A percentile compares a stretch with the other conserved stretches of the same genome.
phyloP scores from a whole-genome alignment of 306 rosid species.

The Aeschynomene evenia region DNA sequence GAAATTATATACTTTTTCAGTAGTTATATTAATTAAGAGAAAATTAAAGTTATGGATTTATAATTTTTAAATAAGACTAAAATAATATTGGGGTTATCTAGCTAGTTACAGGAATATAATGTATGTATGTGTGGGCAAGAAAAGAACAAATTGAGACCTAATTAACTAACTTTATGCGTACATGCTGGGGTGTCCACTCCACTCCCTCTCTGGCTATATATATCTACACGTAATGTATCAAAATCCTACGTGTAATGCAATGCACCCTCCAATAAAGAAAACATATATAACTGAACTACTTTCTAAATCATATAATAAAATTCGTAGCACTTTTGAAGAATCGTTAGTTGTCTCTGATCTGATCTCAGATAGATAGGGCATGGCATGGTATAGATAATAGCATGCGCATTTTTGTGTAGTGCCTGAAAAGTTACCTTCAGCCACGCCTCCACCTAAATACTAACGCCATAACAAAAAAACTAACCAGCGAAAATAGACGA shows the following conservation, averaged over 20 bases:
- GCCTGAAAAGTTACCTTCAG: too few relatives aligned
- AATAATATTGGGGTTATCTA: not conserved
- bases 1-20: too few relatives aligned
- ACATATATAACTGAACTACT: not conserved
- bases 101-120: not conserved
- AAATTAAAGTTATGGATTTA: too few relatives aligned
- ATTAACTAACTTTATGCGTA: not conserved
- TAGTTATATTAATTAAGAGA: too few relatives aligned
- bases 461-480: too few relatives aligned
- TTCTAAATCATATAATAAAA: not conserved
- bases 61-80: too few relatives aligned
- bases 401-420: constrained; percentile 8
- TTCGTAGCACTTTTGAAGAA: not conserved
- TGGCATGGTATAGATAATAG: too few relatives aligned
- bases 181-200: not conserved
- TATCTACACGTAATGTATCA: not conserved
- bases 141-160: not conserved
- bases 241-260: constrained; percentile 41
- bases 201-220: not conserved
- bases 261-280: constrained; percentile 25
- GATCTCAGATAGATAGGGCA: constrained; percentile 26
- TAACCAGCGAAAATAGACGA: too few relatives aligned
- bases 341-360: too few relatives aligned
- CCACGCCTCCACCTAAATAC: too few relatives aligned
- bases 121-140: not conserved